These are phyloP conservation scores for Cladosporium cucumerinum DNA, from an alignment of 2,329 filamentous ascomycete genomes.

Conservation along the genomic window DNA sequence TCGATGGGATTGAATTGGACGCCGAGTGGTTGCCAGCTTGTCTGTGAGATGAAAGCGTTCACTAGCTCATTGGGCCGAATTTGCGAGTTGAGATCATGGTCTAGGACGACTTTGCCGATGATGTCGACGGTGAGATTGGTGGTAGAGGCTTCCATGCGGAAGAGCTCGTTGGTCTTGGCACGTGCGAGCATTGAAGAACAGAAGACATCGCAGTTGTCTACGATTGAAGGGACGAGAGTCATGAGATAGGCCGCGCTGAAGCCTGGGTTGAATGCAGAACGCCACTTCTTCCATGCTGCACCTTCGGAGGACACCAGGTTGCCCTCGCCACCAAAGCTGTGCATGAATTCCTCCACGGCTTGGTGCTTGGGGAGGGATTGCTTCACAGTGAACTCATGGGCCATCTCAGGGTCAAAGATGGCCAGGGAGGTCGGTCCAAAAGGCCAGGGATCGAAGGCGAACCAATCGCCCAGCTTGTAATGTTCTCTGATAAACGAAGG, in stretches of 20 bases:
- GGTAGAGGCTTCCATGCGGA: slow-evolving; percentile 40
- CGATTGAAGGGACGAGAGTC: slow-evolving; percentile 38
- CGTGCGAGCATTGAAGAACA: slow-evolving; percentile 35
- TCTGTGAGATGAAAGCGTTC: slow-evolving; percentile 35
- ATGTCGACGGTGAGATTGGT: slow-evolving; percentile 43
- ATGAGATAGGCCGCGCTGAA: slow-evolving; percentile 40
- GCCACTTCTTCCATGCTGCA: slow-evolving; percentile 43
- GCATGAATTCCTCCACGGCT: slow-evolving; percentile 30
- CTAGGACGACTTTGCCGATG: slow-evolving; percentile 41
- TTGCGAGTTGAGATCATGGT: slow-evolving; percentile 39
- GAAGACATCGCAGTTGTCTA: slow-evolving; percentile 36
- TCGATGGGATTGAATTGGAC: slow-evolving; percentile 37
- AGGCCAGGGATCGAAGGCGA: slow-evolving; percentile 48
- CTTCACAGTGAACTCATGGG: slow-evolving; percentile 38
- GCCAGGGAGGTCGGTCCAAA: slow-evolving; percentile 35
- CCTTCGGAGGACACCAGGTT: slow-evolving; percentile 41
- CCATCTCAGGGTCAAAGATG: slow-evolving; percentile 39
- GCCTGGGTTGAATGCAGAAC: slow-evolving; percentile 43
- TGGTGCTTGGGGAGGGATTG: slow-evolving; percentile 35
- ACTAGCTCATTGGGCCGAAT: slow-evolving; percentile 36
- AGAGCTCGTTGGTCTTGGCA: slow-evolving; percentile 36
- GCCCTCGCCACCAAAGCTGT: slow-evolving; percentile 36
- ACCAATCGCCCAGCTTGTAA: slow-evolving; percentile 38
- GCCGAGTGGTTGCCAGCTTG: slow-evolving; percentile 36
- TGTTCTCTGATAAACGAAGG: slow-evolving; percentile 36